phyloP scores from a whole-genome alignment of 2,329 filamentous ascomycete genomes.

The Alternaria tenuissima region DNA sequence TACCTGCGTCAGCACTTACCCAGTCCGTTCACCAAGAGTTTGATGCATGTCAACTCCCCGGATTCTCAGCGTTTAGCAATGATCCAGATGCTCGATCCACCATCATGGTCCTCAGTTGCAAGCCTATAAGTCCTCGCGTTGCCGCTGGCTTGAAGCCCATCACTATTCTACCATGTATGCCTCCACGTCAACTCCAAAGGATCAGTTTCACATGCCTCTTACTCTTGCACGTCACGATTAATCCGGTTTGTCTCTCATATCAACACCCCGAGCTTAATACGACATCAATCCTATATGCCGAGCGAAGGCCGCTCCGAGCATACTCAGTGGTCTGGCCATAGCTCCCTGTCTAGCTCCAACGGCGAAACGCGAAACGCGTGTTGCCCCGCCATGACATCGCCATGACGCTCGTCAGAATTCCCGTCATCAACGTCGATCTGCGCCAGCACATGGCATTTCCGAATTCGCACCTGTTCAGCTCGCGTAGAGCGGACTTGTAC shows the following conservation, averaged over 20 bases:
- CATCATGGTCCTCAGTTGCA: slow-evolving; percentile 33
- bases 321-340: slow-evolving; percentile 18
- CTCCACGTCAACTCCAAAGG: not conserved
- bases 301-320: slow-evolving; percentile 11
- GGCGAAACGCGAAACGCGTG: slow-evolving; percentile 15
- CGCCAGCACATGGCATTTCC: slow-evolving; percentile 25
- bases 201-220: not conserved
- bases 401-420: slow-evolving; percentile 33
- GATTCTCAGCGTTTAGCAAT: not conserved
- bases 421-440: slow-evolving; percentile 26
- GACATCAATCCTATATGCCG: slow-evolving; percentile 5
- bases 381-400: slow-evolving; percentile 39
- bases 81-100: slow-evolving; percentile 5
- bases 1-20: slow-evolving; percentile 14
- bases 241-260: not conserved
- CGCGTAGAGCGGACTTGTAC: slow-evolving; percentile 22
- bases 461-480: slow-evolving; percentile 10
- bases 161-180: not conserved
- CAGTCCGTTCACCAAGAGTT: not conserved
- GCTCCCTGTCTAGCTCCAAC: slow-evolving; percentile 20
- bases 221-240: not conserved
- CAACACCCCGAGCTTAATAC: slow-evolving; percentile 6
- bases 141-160: not conserved
- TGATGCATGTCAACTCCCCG: not conserved
- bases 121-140: slow-evolving; percentile 14